Evolutionary conservation across 1,139 yeast genomes (phyloP).

Genomic region (Geotrichum citri-aurantii): DNA sequence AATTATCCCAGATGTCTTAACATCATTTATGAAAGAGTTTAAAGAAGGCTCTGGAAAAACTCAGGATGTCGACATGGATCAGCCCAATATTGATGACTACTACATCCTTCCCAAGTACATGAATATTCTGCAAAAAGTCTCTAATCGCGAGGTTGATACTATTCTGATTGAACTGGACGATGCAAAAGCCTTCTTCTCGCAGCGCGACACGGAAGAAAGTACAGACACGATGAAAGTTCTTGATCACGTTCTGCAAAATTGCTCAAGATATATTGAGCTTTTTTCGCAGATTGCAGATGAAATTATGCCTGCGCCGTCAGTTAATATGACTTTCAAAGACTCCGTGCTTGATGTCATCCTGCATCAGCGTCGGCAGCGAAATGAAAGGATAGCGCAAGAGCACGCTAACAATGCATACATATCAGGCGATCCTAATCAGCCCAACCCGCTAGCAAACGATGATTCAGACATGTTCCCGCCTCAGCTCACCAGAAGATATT

Average conservation of each 20-base stretch:
- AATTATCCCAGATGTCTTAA: conserved; percentile 19
- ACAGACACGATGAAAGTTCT: conserved; percentile 40
- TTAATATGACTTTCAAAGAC: conserved; percentile 71
- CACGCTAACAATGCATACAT: conserved; percentile 46
- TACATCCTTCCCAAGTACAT: conserved; percentile 56
- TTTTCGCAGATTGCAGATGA: conserved; percentile 72
- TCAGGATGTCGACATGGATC: conserved; percentile 20
- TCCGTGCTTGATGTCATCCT: conserved; percentile 90
- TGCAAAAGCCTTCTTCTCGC: conserved; percentile 50
- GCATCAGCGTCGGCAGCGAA: conserved; percentile 81
- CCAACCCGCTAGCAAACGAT: conserved; percentile 28
- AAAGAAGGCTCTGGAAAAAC: conserved; percentile 21
- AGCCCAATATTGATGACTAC: conserved; percentile 18
- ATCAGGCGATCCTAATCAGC: conserved; percentile 23
- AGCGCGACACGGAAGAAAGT: conserved; percentile 38
- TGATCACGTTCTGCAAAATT: conserved; percentile 59
- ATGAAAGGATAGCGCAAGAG: conserved; percentile 66
- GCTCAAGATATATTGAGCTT: conserved; percentile 72
- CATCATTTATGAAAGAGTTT: conserved; percentile 26
- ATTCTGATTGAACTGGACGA: conserved; percentile 80
- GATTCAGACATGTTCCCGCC: conserved; percentile 62
- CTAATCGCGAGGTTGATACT: conserved; percentile 72
- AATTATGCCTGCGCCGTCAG: conserved; percentile 76
- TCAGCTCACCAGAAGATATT: conserved; percentile 78
- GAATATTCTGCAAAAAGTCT: conserved; percentile 67